Percentiles rank a stretch among this genome's conserved stretches.
Evolutionary conservation across 768 basidiomycete genomes (phyloP).

Genomic region (Royoungia palumana): DNA sequence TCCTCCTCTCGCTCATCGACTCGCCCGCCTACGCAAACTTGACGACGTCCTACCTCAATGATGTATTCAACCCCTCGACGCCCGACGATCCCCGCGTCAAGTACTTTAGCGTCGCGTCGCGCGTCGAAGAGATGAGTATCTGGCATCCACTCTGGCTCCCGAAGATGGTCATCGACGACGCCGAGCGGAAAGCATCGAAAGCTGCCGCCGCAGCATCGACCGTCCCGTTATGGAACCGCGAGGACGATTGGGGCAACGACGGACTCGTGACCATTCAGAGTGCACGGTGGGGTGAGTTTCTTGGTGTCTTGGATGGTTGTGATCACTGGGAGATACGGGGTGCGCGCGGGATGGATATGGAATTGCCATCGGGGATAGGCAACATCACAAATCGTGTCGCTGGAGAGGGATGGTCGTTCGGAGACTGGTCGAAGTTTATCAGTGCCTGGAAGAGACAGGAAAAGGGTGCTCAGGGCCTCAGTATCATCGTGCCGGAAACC

Average conservation of each 20-base stretch:
- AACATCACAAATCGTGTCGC: conserved; percentile 30
- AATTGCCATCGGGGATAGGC: conserved; percentile 51
- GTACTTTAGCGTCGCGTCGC: conserved; percentile 89
- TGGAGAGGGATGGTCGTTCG: conserved; percentile 44
- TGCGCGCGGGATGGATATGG: conserved; percentile 71
- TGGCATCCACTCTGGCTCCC: conserved; percentile 98
- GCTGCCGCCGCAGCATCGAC: conserved; percentile 18
- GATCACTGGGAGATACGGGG: conserved; percentile 98
- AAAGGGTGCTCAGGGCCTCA: conserved; percentile 31
- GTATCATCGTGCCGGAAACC: conserved; percentile 6
- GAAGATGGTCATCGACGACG: conserved; percentile 88
- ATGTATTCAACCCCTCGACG: conserved; percentile 77
- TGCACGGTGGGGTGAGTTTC: conserved; percentile 94
- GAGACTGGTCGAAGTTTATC: conserved; percentile 63
- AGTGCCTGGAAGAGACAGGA: conserved; percentile 59
- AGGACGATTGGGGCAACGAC: conserved; percentile 79
- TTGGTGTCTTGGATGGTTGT: conserved; percentile 83
- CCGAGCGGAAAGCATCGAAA: conserved; percentile 54
- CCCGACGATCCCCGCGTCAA: conserved; percentile 79
- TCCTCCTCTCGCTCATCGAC: conserved; percentile 86
- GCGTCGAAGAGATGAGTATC: conserved; percentile 60
- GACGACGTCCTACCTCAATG: conserved; percentile 76
- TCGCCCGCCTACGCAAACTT: conserved; percentile 96
- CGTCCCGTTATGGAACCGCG: conserved; percentile 46
- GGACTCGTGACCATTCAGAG: conserved; percentile 89